These are phyloP conservation scores for Rhizopogon vinicolor DNA, from an alignment of 768 basidiomycete genomes.

Conservation along the genomic window DNA sequence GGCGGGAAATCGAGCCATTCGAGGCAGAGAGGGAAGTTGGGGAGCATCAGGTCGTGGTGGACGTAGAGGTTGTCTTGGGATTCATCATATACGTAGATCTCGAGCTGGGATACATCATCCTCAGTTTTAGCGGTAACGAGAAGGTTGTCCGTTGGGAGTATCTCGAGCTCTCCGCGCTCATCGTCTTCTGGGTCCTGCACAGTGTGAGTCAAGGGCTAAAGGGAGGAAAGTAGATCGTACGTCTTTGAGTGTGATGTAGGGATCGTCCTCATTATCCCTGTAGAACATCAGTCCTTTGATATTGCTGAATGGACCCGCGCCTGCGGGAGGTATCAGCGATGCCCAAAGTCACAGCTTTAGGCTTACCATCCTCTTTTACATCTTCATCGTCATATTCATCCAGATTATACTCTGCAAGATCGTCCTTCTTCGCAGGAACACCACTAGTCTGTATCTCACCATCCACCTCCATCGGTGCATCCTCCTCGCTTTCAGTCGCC, in stretches of 20 bases:
- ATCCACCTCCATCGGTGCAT: conserved; percentile 63
- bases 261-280: conserved; percentile 88
- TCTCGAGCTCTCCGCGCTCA: conserved; percentile 86
- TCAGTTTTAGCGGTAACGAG: conserved; percentile 92
- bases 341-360: background rate
- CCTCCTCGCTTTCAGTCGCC: conserved; percentile 35
- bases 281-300: conserved; percentile 95
- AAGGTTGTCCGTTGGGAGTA: conserved; percentile 88
- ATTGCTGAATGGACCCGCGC: conserved; percentile 82
- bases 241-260: conserved; percentile 94
- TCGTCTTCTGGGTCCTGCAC: conserved; percentile 66
- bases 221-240: conserved; percentile 35
- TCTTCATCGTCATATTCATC: conserved; percentile 87
- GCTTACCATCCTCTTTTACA: conserved; percentile 31
- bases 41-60: conserved; percentile 97
- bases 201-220: conserved; percentile 8
- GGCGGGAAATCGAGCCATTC: conserved; percentile 99
- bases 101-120: conserved; percentile 93
- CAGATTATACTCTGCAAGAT: conserved; percentile 83
- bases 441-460: conserved; percentile 21
- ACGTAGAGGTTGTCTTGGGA: conserved; percentile 87
- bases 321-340: conserved; percentile 27
- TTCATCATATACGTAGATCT: conserved; percentile 95
- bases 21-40: conserved; percentile 95
- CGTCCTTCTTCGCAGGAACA: conserved; percentile 43